Conservation (phyloP, 306 rosid genomes). For the Leucaena leucocephala region DNA sequence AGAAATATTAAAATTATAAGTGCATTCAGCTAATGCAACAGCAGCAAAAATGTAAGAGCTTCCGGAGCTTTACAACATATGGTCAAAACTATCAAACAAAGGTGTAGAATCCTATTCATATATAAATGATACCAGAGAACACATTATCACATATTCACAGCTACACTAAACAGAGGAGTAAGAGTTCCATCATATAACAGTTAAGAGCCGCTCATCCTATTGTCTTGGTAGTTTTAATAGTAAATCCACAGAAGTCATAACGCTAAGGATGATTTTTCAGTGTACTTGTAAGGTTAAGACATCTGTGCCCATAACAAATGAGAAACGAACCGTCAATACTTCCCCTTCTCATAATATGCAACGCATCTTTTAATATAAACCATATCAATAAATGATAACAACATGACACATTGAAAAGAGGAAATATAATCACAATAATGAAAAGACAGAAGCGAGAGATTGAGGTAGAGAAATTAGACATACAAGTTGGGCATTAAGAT, state of each 20-base stretch:
- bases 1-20: background rate
- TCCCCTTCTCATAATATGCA: slow-evolving; percentile 12
- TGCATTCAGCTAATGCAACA: slow-evolving; percentile 1
- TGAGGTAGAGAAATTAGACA: slow-evolving; percentile 37
- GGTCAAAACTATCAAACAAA: slow-evolving; percentile 1
- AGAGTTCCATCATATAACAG: slow-evolving; percentile 1
- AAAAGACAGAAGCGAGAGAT: background rate
- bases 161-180: slow-evolving; percentile 13
- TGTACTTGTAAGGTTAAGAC: background rate
- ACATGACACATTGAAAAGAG: slow-evolving; percentile 1
- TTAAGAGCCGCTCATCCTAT: background rate
- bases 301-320: background rate
- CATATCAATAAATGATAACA: slow-evolving; percentile 26
- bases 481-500: slow-evolving; percentile 92
- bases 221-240: background rate
- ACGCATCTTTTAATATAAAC: slow-evolving; percentile 7
- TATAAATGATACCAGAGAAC: slow-evolving; percentile 1
- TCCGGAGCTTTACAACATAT: background rate
- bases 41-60: slow-evolving; percentile 2
- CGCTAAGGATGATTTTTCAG: background rate
- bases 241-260: background rate
- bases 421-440: background rate
- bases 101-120: background rate
- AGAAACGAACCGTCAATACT: background rate
- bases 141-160: slow-evolving; percentile 18